Evolutionary conservation across 306 rosid genomes (phyloP).

Genomic region (Aeschynomene evenia): DNA sequence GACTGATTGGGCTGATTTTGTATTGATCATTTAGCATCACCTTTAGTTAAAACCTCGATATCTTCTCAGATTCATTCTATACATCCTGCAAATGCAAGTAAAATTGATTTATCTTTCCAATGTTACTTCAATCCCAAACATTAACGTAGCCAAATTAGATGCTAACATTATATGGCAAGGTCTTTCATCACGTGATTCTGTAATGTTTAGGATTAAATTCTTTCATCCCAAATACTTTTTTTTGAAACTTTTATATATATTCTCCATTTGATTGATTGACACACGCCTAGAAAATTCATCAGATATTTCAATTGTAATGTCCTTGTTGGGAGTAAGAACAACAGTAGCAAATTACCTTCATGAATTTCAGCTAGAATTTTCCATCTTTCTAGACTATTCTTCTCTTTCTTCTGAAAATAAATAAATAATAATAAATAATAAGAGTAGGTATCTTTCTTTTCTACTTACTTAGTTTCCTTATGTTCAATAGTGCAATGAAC

Average conservation of each 20-base stretch:
- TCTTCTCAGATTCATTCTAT: neutral
- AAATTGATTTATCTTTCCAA: too few relatives aligned
- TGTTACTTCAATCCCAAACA: neutral
- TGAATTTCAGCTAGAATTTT: neutral
- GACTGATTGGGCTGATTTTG: too few relatives aligned
- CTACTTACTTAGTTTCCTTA: neutral
- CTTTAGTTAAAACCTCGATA: too few relatives aligned
- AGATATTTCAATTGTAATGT: neutral
- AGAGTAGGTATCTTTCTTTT: constrained; percentile 18
- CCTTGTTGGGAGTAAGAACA: neutral
- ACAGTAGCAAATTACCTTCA: neutral
- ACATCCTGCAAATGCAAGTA: neutral
- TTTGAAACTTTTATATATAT: neutral
- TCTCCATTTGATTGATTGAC: neutral
- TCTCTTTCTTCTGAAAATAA: neutral
- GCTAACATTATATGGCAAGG: neutral
- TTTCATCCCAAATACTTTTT: neutral
- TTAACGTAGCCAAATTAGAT: neutral
- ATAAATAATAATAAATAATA: neutral
- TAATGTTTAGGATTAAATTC: neutral
- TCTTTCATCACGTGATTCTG: neutral
- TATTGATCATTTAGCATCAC: too few relatives aligned
- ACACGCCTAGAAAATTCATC: neutral
- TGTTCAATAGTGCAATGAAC: constrained; percentile 23
- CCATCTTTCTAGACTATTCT: neutral